phyloP scores from a whole-genome alignment of 768 basidiomycete genomes.

The Leucogyrophana mollusca region DNA sequence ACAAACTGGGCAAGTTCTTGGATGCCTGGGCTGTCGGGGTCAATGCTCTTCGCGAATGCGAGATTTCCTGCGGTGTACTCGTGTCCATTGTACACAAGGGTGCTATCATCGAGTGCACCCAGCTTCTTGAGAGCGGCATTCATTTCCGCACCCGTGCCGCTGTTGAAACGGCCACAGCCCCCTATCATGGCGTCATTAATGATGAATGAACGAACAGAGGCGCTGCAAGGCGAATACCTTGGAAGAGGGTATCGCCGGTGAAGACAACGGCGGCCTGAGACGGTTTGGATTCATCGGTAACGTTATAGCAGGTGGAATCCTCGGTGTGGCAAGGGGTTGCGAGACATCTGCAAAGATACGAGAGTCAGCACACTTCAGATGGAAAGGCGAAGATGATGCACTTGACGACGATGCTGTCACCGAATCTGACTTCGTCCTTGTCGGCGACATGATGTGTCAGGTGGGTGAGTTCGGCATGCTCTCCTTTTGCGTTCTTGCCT shows the following conservation, averaged over 20 bases:
- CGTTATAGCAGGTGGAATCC: slow-evolving; percentile 92
- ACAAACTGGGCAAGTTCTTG: slow-evolving; percentile 57
- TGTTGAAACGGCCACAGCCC: slow-evolving; percentile 91
- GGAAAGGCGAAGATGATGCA: slow-evolving; percentile 21
- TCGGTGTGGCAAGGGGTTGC: slow-evolving; percentile 94
- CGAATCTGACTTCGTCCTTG: slow-evolving; percentile 77
- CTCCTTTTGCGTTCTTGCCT: slow-evolving; percentile 49
- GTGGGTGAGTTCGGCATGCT: too few species aligned
- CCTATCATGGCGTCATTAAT: slow-evolving; percentile 35
- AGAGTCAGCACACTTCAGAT: not conserved
- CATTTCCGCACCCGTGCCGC: slow-evolving; percentile 77
- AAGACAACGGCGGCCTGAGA: slow-evolving; percentile 76
- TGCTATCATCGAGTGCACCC: slow-evolving; percentile 72
- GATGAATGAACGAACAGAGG: not conserved
- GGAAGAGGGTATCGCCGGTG: slow-evolving; percentile 93
- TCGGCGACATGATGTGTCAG: slow-evolving; percentile 77
- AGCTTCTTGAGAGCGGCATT: slow-evolving; percentile 66
- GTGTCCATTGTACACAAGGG: slow-evolving; percentile 85
- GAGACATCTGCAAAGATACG: slow-evolving; percentile 54
- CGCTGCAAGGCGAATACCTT: slow-evolving; percentile 23
- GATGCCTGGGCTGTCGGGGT: slow-evolving; percentile 63
- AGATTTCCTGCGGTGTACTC: slow-evolving; percentile 82
- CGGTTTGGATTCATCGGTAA: slow-evolving; percentile 47
- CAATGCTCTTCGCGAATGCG: slow-evolving; percentile 66
- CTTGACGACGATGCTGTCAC: slow-evolving; percentile 60